Evolutionary conservation across 2,329 filamentous ascomycete species (phyloP).

Genomic region (Acrocalymma vagum): DNA sequence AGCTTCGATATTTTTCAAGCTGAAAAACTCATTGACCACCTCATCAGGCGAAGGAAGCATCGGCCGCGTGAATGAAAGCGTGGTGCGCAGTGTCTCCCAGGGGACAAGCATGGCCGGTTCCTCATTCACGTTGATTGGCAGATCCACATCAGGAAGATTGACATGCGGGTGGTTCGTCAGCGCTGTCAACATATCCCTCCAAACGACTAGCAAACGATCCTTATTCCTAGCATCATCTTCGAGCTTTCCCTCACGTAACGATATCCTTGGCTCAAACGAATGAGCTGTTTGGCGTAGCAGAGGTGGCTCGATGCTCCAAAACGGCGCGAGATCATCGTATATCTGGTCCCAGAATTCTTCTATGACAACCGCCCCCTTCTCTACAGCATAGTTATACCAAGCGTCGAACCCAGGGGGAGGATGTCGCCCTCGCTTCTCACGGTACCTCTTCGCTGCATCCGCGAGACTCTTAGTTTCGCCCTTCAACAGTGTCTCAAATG

Average conservation of each 20-base stretch:
- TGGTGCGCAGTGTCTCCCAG: constrained; percentile 53
- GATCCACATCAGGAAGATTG: constrained; percentile 57
- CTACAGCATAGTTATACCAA: constrained; percentile 57
- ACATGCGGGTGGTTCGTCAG: constrained; percentile 42
- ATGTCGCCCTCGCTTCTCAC: constrained; percentile 53
- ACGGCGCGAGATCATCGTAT: constrained; percentile 58
- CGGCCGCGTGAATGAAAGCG: constrained; percentile 42
- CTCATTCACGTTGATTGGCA: constrained; percentile 58
- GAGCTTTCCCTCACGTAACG: constrained; percentile 50
- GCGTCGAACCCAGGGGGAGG: constrained; percentile 59
- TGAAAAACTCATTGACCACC: constrained; percentile 12
- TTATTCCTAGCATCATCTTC: constrained; percentile 36
- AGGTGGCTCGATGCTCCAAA: constrained; percentile 56
- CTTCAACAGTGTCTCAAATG: constrained; percentile 36
- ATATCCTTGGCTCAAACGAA: constrained; percentile 47
- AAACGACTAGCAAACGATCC: constrained; percentile 44
- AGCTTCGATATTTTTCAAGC: constrained; percentile 13
- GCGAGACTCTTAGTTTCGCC: constrained; percentile 48
- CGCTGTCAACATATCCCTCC: constrained; percentile 53
- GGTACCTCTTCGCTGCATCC: constrained; percentile 53
- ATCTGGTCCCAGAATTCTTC: constrained; percentile 63
- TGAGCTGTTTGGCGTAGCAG: constrained; percentile 51
- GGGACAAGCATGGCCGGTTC: constrained; percentile 56
- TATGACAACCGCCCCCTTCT: constrained; percentile 52
- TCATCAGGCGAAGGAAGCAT: constrained; percentile 35